A percentile compares a stretch with the other conserved stretches of the same genome.
Evolutionary conservation across 1,284 basidiomycete species (phyloP).

Genomic region (Fomitopsis betulina): DNA sequence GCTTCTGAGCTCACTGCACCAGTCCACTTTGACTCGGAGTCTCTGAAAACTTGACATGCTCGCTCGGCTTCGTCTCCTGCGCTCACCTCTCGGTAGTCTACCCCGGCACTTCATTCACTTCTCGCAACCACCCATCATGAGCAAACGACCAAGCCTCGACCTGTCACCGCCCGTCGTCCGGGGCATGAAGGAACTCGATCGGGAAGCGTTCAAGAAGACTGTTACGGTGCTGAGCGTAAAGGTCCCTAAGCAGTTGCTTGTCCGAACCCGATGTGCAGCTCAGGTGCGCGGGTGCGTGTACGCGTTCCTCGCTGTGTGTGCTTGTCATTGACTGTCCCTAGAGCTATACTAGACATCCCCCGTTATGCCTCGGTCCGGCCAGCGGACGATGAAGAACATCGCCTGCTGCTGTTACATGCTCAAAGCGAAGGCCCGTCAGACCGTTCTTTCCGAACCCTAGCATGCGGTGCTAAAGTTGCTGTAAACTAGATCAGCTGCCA

Average conservation of each 20-base stretch:
- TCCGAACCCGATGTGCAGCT: constrained; percentile 49
- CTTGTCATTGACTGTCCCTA: constrained; percentile 19
- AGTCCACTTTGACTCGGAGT: background rate
- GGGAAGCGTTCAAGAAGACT: constrained; percentile 55
- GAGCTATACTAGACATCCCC: constrained; percentile 59
- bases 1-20: background rate
- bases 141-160: constrained; percentile 35
- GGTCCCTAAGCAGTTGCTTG: constrained; percentile 54
- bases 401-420: constrained; percentile 23
- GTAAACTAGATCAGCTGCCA: constrained; percentile 66
- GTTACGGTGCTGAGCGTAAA: constrained; percentile 65
- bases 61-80: constrained; percentile 9
- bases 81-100: background rate
- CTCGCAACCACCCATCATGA: constrained; percentile 9
- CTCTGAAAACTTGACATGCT: constrained; percentile 11
- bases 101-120: background rate
- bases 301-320: constrained; percentile 19
- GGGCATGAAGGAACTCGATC: constrained; percentile 50
- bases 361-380: constrained; percentile 57
- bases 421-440: constrained; percentile 45
- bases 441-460: background rate
- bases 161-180: constrained; percentile 48
- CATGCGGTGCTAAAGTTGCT: constrained; percentile 14
- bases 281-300: constrained; percentile 48
- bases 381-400: constrained; percentile 40